Evolutionary conservation across 1,139 yeast species (phyloP).

Genomic region (Kodamaea fungicola): DNA sequence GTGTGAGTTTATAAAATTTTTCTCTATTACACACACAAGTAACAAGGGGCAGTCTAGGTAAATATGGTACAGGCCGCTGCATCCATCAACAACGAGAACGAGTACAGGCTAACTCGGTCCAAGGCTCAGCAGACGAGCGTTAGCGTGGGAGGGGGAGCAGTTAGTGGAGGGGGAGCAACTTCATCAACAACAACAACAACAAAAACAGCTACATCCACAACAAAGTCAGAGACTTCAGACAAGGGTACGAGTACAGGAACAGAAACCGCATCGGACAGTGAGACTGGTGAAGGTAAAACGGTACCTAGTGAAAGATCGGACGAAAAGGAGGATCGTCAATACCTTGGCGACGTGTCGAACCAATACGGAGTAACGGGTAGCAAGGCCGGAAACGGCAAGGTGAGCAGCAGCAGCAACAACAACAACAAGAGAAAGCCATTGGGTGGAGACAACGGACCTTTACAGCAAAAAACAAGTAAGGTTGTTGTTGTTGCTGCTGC

Average conservation of each 20-base stretch:
- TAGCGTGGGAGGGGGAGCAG: slow-evolving; percentile 3
- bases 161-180: slow-evolving; percentile 5
- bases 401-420: background rate
- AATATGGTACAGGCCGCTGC: slow-evolving; percentile 31
- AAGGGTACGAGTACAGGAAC: background rate
- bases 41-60: background rate
- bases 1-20: background rate
- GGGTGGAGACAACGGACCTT: slow-evolving; percentile 34
- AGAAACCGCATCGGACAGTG: slow-evolving; percentile 5
- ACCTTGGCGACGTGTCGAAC: slow-evolving; percentile 42
- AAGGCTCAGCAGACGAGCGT: slow-evolving; percentile 15
- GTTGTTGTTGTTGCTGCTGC: too few species aligned
- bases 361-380: slow-evolving; percentile 25
- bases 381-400: slow-evolving; percentile 5
- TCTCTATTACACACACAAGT: background rate
- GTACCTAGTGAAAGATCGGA: slow-evolving; percentile 1
- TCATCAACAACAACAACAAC: too few species aligned
- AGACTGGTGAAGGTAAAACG: background rate
- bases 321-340: slow-evolving; percentile 22
- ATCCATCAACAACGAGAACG: slow-evolving; percentile 37
- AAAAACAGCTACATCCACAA: too few species aligned
- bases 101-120: slow-evolving; percentile 34
- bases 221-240: too few species aligned
- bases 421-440: slow-evolving; percentile 26
- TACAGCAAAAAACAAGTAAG: slow-evolving; percentile 18